Percentiles rank a stretch among this genome's conserved stretches.
Conservation (phyloP, 805 yeast species). For the Candida montana region DNA sequence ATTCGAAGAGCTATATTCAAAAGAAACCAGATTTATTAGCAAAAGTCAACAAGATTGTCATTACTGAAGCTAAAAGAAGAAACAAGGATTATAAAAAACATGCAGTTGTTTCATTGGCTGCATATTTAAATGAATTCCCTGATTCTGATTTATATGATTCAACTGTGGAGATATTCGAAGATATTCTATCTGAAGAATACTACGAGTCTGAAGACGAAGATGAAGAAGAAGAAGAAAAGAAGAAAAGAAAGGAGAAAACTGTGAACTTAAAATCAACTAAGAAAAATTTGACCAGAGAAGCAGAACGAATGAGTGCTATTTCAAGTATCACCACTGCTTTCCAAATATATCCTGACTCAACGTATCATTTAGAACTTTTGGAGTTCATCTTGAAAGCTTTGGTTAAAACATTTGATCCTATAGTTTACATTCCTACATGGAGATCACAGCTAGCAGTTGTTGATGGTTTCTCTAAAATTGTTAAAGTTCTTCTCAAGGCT, state of each 20-base stretch:
- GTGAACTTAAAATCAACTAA: slow-evolving; percentile 35
- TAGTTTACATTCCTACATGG: slow-evolving; percentile 46
- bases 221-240: slow-evolving; percentile 30
- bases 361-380: slow-evolving; percentile 18
- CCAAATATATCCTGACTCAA: slow-evolving; percentile 17
- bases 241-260: slow-evolving; percentile 20
- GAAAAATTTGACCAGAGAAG: slow-evolving; percentile 44
- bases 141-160: slow-evolving; percentile 27
- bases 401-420: slow-evolving; percentile 23
- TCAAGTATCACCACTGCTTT: slow-evolving; percentile 33
- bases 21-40: slow-evolving; percentile 29
- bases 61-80: slow-evolving; percentile 59
- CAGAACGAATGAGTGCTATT: slow-evolving; percentile 35
- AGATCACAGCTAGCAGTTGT: slow-evolving; percentile 45
- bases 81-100: slow-evolving; percentile 59
- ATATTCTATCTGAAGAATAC: slow-evolving; percentile 34
- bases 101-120: slow-evolving; percentile 49
- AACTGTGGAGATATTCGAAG: slow-evolving; percentile 27
- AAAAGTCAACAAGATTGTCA: slow-evolving; percentile 39
- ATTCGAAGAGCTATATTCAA: slow-evolving; percentile 34
- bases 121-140: slow-evolving; percentile 38
- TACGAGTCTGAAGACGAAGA: slow-evolving; percentile 36
- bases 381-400: slow-evolving; percentile 27
- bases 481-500: slow-evolving; percentile 10
- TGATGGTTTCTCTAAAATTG: slow-evolving; percentile 32